Conservation (phyloP, 2,329 filamentous ascomycete species). For the Calonectria pauciramosa region DNA sequence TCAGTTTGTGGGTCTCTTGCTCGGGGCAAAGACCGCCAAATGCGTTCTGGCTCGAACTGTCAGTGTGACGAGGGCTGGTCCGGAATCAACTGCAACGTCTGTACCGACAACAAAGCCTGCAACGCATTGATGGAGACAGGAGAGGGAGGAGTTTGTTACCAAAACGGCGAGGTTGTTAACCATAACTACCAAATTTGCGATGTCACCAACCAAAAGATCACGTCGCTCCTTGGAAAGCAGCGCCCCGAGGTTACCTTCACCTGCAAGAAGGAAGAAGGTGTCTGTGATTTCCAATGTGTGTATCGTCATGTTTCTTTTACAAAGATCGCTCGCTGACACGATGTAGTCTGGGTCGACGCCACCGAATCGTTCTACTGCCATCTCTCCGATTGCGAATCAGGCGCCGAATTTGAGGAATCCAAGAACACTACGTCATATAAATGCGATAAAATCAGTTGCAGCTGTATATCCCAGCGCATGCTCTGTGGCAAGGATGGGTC, state of each 20-base stretch:
- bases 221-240: slow-evolving; percentile 85
- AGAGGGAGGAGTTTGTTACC: slow-evolving; percentile 90
- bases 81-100: slow-evolving; percentile 98
- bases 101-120: slow-evolving; percentile 85
- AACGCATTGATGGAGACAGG: slow-evolving; percentile 87
- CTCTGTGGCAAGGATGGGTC: slow-evolving; percentile 93
- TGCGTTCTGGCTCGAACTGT: slow-evolving; percentile 79
- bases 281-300: slow-evolving; percentile 95
- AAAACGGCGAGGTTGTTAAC: slow-evolving; percentile 89
- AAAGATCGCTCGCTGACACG: slow-evolving; percentile 23
- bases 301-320: not conserved
- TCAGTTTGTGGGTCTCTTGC: slow-evolving; percentile 88
- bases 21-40: slow-evolving; percentile 82
- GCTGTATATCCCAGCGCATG: slow-evolving; percentile 91
- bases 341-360: slow-evolving; percentile 90
- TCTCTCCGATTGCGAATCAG: slow-evolving; percentile 83
- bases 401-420: slow-evolving; percentile 74
- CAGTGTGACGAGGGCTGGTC: slow-evolving; percentile 94
- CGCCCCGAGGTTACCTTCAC: slow-evolving; percentile 96
- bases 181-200: slow-evolving; percentile 98
- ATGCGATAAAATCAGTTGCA: slow-evolving; percentile 87
- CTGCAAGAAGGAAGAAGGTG: slow-evolving; percentile 79
- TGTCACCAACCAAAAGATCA: slow-evolving; percentile 95
- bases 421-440: slow-evolving; percentile 88
- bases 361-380: slow-evolving; percentile 97